Percentiles rank a stretch among this genome's conserved stretches.
phyloP scores from a whole-genome alignment of 305 asterid species.

The Fraxinus platypoda region DNA sequence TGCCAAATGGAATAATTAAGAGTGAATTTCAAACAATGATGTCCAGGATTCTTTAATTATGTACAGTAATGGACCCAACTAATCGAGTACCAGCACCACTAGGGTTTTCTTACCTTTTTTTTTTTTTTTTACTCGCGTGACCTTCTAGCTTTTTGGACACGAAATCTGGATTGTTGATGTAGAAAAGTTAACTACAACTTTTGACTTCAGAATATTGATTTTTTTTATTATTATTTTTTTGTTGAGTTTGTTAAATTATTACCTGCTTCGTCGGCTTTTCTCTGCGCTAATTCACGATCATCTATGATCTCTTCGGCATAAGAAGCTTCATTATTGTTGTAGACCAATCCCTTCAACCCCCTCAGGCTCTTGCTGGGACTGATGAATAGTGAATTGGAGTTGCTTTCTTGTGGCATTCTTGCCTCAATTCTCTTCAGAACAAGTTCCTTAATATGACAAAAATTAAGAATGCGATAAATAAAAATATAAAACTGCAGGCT shows the following conservation, averaged over 20 bases:
- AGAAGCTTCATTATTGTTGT: constrained; percentile 26
- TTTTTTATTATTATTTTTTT: no score
- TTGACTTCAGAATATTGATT: background rate
- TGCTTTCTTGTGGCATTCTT: constrained; percentile 45
- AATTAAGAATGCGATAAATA: background rate
- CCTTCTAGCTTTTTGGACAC: background rate
- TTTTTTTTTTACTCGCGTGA: background rate
- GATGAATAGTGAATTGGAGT: constrained; percentile 17
- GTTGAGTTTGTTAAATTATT: background rate
- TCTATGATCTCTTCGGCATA: constrained; percentile 38
- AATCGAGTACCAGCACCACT: background rate
- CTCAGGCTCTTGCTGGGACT: constrained; percentile 37
- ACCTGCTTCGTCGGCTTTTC: constrained; percentile 56
- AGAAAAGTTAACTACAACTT: background rate
- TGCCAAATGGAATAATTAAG: background rate
- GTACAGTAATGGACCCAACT: background rate
- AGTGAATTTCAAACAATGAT: background rate
- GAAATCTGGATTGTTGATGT: background rate
- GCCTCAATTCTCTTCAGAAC: background rate
- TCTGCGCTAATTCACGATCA: constrained; percentile 45
- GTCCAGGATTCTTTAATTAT: background rate
- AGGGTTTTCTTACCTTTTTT: background rate
- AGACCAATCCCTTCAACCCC: constrained; percentile 36
- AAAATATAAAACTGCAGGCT: background rate
- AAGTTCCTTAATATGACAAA: background rate